Evolutionary conservation across 768 basidiomycete species (phyloP).

Genomic region (Pleurotus giganteus): DNA sequence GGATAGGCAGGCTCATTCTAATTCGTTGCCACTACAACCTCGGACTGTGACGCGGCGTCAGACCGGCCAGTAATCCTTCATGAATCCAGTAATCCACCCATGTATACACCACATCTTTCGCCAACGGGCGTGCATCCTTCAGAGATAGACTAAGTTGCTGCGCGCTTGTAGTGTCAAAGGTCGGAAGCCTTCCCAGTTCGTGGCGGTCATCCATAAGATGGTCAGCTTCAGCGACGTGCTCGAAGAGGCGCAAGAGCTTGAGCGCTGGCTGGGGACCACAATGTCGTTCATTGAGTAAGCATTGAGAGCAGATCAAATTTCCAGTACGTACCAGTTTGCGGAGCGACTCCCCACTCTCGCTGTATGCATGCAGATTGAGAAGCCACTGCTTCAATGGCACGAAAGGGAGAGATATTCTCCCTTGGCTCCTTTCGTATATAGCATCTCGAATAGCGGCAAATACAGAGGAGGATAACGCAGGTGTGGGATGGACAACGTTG

Average conservation of each 20-base stretch:
- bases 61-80: no score
- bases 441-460: constrained; percentile 15
- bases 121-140: not conserved
- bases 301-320: no score
- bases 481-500: constrained; percentile 35
- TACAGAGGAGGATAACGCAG: constrained; percentile 25
- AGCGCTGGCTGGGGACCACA: not conserved
- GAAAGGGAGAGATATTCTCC: constrained; percentile 12
- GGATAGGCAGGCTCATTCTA: no score
- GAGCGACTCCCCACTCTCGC: no score
- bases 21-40: no score
- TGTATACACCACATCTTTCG: not conserved
- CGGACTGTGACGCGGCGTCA: no score
- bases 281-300: not conserved
- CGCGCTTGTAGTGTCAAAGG: not conserved
- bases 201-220: not conserved
- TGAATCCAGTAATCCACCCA: not conserved
- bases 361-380: no score
- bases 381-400: constrained; percentile 13
- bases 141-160: not conserved
- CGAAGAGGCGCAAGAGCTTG: not conserved
- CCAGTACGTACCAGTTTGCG: no score
- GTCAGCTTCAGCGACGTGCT: not conserved
- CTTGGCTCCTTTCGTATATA: constrained; percentile 7
- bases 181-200: not conserved